These are phyloP conservation scores for Vitis hybrid DNA, from an alignment of 177 flowering plant genomes.

Conservation along the genomic window DNA sequence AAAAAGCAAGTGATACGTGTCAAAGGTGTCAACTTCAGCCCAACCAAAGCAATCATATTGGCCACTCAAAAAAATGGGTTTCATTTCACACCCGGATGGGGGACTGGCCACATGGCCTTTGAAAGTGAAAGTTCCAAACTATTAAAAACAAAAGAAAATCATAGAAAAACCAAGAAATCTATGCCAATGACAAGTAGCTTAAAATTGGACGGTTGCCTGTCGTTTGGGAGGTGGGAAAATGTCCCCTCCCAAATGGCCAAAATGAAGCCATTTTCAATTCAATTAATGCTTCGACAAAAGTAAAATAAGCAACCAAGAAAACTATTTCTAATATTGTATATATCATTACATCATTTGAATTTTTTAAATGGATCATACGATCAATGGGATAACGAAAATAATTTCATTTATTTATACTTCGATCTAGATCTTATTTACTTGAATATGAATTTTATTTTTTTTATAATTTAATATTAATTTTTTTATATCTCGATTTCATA, in stretches of 20 bases:
- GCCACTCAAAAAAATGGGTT: background rate
- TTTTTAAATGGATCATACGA: too few species aligned
- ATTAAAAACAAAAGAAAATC: background rate
- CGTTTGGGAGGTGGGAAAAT: background rate
- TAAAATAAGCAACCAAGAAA: too few species aligned
- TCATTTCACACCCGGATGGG: background rate
- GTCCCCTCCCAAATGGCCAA: background rate
- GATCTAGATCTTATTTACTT: too few species aligned
- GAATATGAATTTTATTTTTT: too few species aligned
- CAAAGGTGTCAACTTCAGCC: background rate
- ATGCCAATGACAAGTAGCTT: background rate
- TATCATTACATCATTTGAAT: too few species aligned
- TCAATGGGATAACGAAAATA: too few species aligned
- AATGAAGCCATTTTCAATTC: background rate
- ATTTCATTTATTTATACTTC: too few species aligned
- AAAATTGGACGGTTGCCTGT: background rate
- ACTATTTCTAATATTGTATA: too few species aligned
- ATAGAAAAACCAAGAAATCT: background rate
- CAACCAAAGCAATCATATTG: constrained; percentile 5
- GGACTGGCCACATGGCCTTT: background rate
- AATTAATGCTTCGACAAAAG: too few species aligned
- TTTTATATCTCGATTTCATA: too few species aligned
- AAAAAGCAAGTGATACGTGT: background rate
- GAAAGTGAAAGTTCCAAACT: background rate
- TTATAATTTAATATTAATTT: too few species aligned